Evolutionary conservation across 768 basidiomycete species (phyloP).

Genomic region (Rhizopogon salebrosus): DNA sequence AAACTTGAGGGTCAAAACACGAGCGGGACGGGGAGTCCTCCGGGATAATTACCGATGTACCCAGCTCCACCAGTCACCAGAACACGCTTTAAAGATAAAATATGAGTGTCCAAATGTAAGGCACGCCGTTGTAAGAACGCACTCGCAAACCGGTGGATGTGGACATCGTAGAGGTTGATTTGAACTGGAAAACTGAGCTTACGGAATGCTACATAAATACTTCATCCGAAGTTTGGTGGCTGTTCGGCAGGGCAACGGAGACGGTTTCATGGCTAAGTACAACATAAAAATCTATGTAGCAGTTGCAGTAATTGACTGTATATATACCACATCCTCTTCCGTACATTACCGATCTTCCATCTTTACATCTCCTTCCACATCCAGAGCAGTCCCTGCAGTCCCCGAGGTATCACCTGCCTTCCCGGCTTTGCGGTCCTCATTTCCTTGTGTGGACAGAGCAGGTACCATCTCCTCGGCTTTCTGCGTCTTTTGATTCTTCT

Average conservation of each 20-base stretch:
- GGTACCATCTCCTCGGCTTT: slow-evolving; percentile 18
- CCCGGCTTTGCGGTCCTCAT: slow-evolving; percentile 25
- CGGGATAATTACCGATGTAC: slow-evolving; percentile 65
- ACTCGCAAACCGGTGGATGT: slow-evolving; percentile 40
- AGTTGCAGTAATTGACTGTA: not conserved
- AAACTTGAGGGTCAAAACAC: slow-evolving; percentile 8
- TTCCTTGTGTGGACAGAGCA: slow-evolving; percentile 15
- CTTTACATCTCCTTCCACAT: slow-evolving; percentile 42
- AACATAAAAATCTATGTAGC: not conserved
- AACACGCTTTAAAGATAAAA: slow-evolving; percentile 41
- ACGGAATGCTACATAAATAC: slow-evolving; percentile 1
- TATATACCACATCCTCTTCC: not conserved
- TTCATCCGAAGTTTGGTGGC: not conserved
- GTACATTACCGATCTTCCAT: slow-evolving; percentile 38
- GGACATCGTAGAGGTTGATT: slow-evolving; percentile 18
- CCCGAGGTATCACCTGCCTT: slow-evolving; percentile 15
- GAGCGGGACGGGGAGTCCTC: slow-evolving; percentile 3
- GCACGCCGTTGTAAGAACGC: slow-evolving; percentile 21
- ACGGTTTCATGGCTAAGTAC: not conserved
- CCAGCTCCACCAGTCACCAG: slow-evolving; percentile 81
- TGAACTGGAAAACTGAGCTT: not conserved
- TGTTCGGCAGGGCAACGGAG: not conserved
- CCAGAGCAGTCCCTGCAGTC: slow-evolving; percentile 14
- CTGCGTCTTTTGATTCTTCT: slow-evolving; percentile 24
- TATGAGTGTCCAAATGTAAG: slow-evolving; percentile 5